Base-by-base conservation (phyloP, 2,329 filamentous ascomycete genomes). In the Fusarium lateritium region DNA sequence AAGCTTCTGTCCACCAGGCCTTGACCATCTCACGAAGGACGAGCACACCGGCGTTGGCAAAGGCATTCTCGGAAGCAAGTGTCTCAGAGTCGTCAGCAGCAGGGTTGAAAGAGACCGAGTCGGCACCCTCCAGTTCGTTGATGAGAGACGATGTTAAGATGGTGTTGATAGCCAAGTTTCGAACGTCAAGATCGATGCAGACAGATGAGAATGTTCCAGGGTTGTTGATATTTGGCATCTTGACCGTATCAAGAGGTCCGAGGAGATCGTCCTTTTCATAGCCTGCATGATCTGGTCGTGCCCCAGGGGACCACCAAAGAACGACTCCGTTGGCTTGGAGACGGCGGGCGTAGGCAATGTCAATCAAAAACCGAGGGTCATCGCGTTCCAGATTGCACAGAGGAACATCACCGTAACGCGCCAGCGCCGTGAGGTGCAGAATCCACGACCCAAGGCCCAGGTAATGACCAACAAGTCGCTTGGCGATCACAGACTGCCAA, bases 21-120 rank as follows among this genome's bases (percentile, higher is more conserved):
- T 98, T 97, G 72, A 99, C 96, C 94, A 99, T 98, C 74, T 98
- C 97, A 15, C 96, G 91, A 5, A 99, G 85, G 1, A 99, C 96
- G 8, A 91, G 88, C 6, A 98, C 92, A 56, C 94, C 93, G 5
- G 95, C 94, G 50, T 94, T 92, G n/a, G 95, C 91, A 77, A 99
- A 99, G 0, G 95, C 93, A 63, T 92, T 96, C 66, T 97, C 94
- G 0, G 94, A 93, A 65, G 93, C 92, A 8, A 97, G 87, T 19
- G 91, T 75, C 61, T 81, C 80, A 1, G 79, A 79, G 14, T 80
- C 80, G 44, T 82, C 80, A 7, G 76, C 79, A 3, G 80, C 76
- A 28, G 82, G 79, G 72, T 97, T 97, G 77, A 98, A 92, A 0
- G 94, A 91, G 22, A 97, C 88, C 0, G 92, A 93, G 72, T 98